phyloP scores from a whole-genome alignment of 148 eudicot species.

The Amaranthus palmeri region DNA sequence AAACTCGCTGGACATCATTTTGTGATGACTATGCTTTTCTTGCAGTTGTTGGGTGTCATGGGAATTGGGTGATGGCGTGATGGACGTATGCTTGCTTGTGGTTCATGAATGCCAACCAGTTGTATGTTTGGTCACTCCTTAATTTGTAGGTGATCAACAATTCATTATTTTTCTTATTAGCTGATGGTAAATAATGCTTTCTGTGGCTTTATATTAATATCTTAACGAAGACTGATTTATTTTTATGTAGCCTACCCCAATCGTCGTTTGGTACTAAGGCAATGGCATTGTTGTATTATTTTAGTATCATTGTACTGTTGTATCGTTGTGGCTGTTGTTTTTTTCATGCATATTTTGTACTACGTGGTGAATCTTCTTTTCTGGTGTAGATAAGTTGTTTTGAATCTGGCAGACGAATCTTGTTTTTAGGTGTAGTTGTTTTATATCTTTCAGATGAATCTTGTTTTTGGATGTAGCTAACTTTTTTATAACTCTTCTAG shows the following conservation, averaged over 20 bases:
- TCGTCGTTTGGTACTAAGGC: background rate
- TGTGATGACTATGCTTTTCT: no score
- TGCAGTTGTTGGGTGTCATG: no score
- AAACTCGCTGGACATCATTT: no score
- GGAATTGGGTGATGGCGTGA: no score
- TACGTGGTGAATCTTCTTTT: background rate
- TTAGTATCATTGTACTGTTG: no score
- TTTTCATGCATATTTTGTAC: background rate
- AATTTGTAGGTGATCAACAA: background rate
- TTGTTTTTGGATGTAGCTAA: background rate
- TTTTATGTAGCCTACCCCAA: background rate
- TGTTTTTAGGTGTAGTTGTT: background rate
- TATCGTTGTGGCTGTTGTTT: background rate
- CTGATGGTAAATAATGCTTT: background rate
- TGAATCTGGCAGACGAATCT: background rate
- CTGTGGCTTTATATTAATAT: background rate
- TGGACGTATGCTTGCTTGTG: no score
- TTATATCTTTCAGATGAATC: background rate
- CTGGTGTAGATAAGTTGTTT: background rate
- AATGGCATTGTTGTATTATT: no score
- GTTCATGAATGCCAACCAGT: no score
- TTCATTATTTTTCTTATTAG: background rate
- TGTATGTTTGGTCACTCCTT: no score
- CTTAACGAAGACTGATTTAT: no score
- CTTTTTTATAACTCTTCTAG: background rate